phyloP scores from a whole-genome alignment of 352 stramenopile genomes.

The Thalassiosira delicatula region DNA sequence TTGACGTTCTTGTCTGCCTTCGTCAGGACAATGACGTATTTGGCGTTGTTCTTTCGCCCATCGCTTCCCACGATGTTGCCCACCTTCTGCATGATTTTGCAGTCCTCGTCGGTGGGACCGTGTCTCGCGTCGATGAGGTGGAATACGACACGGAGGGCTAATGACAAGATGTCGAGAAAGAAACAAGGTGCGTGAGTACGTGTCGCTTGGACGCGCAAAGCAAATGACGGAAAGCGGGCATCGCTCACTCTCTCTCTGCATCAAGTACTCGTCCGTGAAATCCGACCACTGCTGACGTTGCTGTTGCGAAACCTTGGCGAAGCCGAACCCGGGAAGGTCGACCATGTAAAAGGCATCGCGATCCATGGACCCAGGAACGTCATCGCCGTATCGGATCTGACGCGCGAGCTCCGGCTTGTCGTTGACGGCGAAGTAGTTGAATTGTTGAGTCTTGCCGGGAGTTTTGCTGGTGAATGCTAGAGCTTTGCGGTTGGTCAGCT shows the following conservation, averaged over 20 bases:
- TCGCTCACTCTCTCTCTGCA: slow-evolving; percentile 60
- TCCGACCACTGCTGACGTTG: slow-evolving; percentile 80
- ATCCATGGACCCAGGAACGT: slow-evolving; percentile 76
- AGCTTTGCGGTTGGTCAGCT: slow-evolving; percentile 84
- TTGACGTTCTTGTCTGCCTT: slow-evolving; percentile 89
- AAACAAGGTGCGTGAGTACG: not conserved
- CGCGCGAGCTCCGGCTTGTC: slow-evolving; percentile 83
- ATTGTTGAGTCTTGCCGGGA: slow-evolving; percentile 87
- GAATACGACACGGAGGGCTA: slow-evolving; percentile 83
- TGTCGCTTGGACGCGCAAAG: no score
- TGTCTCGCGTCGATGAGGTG: slow-evolving; percentile 86
- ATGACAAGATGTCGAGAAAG: no score
- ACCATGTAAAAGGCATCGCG: slow-evolving; percentile 86
- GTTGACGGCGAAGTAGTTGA: slow-evolving; percentile 88
- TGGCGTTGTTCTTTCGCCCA: slow-evolving; percentile 56
- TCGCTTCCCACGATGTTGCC: slow-evolving; percentile 48
- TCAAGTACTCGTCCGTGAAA: slow-evolving; percentile 85
- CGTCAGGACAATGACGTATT: slow-evolving; percentile 86
- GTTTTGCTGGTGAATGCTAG: slow-evolving; percentile 87
- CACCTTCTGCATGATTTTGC: slow-evolving; percentile 84
- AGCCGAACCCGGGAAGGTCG: slow-evolving; percentile 87
- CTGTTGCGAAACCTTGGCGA: slow-evolving; percentile 83
- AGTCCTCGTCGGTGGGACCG: slow-evolving; percentile 85
- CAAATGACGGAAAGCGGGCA: no score
- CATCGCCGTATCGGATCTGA: slow-evolving; percentile 83